These are phyloP conservation scores for Pythium dissimile DNA, from an alignment of 352 stramenopile species.

Conservation along the genomic window DNA sequence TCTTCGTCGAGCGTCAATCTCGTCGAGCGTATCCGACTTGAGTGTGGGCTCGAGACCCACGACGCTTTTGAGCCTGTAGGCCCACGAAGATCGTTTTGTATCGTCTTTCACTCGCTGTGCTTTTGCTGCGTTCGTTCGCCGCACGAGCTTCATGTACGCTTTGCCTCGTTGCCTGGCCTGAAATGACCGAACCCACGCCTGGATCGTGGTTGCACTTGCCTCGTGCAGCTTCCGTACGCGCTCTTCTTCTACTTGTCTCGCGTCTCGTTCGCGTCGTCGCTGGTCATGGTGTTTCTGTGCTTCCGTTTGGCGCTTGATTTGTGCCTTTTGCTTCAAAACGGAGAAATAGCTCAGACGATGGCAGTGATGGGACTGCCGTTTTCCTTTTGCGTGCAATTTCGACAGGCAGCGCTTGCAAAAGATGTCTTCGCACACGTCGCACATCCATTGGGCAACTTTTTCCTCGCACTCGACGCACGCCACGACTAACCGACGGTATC, in stretches of 20 bases:
- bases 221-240: slow-evolving; percentile 3
- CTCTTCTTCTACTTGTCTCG: slow-evolving; percentile 14
- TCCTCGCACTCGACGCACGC: slow-evolving; percentile 60
- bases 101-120: slow-evolving; percentile 29
- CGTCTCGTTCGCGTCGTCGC: slow-evolving; percentile 19
- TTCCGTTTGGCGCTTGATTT: slow-evolving; percentile 32
- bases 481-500: slow-evolving; percentile 48
- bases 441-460: slow-evolving; percentile 63
- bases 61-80: slow-evolving; percentile 23
- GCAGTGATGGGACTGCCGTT: slow-evolving; percentile 52
- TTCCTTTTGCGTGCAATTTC: slow-evolving; percentile 46
- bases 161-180: slow-evolving; percentile 20
- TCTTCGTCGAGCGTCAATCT: slow-evolving; percentile 30
- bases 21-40: slow-evolving; percentile 59
- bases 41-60: slow-evolving; percentile 22
- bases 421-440: slow-evolving; percentile 51
- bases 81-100: slow-evolving; percentile 16
- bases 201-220: slow-evolving; percentile 22
- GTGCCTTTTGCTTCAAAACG: slow-evolving; percentile 44
- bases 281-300: slow-evolving; percentile 34
- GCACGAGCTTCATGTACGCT: slow-evolving; percentile 30
- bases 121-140: slow-evolving; percentile 26
- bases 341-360: slow-evolving; percentile 69
- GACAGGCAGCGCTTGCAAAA: slow-evolving; percentile 74
- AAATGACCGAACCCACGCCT: slow-evolving; percentile 22